phyloP scores from a whole-genome alignment of 2,329 filamentous ascomycete genomes.

The Ceratocystis papillata region DNA sequence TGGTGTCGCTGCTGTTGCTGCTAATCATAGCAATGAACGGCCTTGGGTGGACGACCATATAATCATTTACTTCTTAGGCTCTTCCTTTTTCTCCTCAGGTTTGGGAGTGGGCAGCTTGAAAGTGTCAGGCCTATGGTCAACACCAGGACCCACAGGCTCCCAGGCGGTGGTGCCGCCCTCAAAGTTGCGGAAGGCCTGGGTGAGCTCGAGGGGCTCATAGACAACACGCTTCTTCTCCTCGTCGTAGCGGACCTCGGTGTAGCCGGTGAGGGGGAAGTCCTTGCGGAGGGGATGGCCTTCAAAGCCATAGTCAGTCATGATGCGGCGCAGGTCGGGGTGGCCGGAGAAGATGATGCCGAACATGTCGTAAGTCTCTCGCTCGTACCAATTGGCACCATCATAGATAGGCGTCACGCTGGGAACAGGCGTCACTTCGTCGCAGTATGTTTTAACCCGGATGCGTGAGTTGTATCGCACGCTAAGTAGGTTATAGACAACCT shows the following conservation, averaged over 20 bases:
- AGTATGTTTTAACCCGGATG: conserved; percentile 97
- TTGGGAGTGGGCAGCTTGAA: conserved; percentile 95
- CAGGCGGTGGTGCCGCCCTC: conserved; percentile 70
- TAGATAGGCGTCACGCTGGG: conserved; percentile 78
- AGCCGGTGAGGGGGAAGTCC: conserved; percentile 94
- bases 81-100: conserved; percentile 82
- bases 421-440: conserved; percentile 87
- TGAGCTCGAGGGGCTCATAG: conserved; percentile 92
- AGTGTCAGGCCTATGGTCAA: conserved; percentile 67
- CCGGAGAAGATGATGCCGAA: conserved; percentile 95
- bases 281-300: conserved; percentile 95
- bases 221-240: conserved; percentile 99
- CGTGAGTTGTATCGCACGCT: conserved; percentile 93
- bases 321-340: conserved; percentile 88
- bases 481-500: conserved; percentile 95
- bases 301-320: conserved; percentile 99
- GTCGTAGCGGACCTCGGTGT: conserved; percentile 95
- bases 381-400: conserved; percentile 97
- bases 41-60: not conserved
- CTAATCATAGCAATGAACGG: not conserved
- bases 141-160: conserved; percentile 57
- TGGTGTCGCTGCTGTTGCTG: conserved; percentile 15
- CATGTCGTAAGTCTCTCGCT: conserved; percentile 93
- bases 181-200: conserved; percentile 97
- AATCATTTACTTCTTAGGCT: conserved; percentile 70